Evolutionary conservation across 78 protist genomes (phyloP).

Genomic region (Dictyostelium brefeldianum): DNA sequence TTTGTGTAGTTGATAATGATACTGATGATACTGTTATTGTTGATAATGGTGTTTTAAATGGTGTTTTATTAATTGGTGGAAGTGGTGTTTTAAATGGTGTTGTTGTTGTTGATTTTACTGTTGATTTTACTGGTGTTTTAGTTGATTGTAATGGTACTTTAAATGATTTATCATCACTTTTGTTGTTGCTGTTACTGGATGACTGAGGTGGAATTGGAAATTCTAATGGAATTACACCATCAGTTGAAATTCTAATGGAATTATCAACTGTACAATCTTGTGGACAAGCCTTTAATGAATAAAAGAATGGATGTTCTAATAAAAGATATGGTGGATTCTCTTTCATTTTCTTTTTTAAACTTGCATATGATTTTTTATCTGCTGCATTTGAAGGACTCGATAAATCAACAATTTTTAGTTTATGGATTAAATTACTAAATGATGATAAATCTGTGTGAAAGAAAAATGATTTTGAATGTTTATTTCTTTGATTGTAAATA

Average conservation of each 20-base stretch:
- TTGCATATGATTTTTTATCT: background rate
- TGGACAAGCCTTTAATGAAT: conserved; percentile 16
- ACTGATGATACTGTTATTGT: background rate
- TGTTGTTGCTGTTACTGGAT: too few relatives aligned
- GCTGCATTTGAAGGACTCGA: conserved; percentile 7
- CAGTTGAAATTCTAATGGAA: conserved; percentile 31
- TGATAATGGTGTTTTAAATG: background rate
- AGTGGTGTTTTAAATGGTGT: background rate
- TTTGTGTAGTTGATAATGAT: background rate
- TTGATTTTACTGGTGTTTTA: background rate
- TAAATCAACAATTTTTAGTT: background rate
- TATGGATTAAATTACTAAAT: background rate
- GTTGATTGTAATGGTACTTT: background rate
- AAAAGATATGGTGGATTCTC: background rate
- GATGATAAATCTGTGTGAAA: background rate
- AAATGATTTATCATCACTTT: too few relatives aligned
- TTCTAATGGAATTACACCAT: conserved; percentile 50
- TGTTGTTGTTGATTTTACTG: background rate
- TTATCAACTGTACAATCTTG: background rate
- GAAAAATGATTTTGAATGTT: background rate
- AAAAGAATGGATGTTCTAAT: conserved; percentile 49
- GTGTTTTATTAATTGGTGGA: background rate
- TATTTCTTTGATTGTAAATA: conserved; percentile 41
- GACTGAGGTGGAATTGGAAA: conserved; percentile 5
- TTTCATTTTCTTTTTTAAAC: conserved; percentile 13